Percentiles rank a stretch among this genome's conserved stretches.
These are phyloP conservation scores for Trichosporon sp. DNA, from an alignment of 1,284 basidiomycete genomes.

Conservation along the genomic window DNA sequence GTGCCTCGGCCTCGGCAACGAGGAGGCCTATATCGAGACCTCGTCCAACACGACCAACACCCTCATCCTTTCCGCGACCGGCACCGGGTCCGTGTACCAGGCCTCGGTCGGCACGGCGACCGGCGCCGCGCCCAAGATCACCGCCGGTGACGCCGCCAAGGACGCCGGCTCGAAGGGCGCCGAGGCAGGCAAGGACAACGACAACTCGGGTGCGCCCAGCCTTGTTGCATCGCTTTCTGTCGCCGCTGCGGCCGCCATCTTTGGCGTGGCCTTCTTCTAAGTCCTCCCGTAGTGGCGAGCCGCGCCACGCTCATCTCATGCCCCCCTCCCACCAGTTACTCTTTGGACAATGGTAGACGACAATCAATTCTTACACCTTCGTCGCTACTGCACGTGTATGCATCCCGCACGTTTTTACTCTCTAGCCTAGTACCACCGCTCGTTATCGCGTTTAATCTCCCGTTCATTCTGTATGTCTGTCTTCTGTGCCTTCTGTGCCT, in stretches of 20 bases:
- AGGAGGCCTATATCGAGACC: slow-evolving; percentile 50
- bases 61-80: slow-evolving; percentile 30
- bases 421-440: background rate
- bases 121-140: slow-evolving; percentile 19
- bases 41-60: slow-evolving; percentile 43
- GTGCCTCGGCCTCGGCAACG: slow-evolving; percentile 57
- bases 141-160: background rate
- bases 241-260: slow-evolving; percentile 2
- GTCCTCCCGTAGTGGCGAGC: too few species aligned
- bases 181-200: background rate
- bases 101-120: slow-evolving; percentile 33
- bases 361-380: too few species aligned
- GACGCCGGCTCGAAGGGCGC: background rate
- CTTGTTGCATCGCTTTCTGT: background rate
- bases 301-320: background rate
- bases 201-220: background rate
- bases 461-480: background rate
- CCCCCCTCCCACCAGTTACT: background rate
- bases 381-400: background rate
- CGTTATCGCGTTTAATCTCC: background rate
- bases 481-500: background rate
- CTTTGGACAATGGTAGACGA: background rate
- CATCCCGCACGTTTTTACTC: background rate
- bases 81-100: slow-evolving; percentile 28
- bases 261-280: slow-evolving; percentile 8